These are phyloP conservation scores for Basidiobolus heterosporus DNA, from an alignment of 371 early-diverging fungal genomes.

Conservation along the genomic window DNA sequence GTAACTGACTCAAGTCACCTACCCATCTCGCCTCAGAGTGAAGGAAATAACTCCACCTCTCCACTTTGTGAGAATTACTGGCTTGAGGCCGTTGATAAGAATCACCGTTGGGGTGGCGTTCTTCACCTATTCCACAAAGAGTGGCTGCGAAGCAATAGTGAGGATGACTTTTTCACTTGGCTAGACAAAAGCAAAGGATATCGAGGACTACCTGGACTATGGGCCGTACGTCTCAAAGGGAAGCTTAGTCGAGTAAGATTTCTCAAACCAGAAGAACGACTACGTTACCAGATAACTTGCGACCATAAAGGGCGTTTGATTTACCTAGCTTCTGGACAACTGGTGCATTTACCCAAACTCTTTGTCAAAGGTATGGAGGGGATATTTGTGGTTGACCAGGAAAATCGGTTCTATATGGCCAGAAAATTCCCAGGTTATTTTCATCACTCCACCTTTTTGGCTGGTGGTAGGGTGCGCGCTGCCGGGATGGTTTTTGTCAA, in stretches of 20 bases:
- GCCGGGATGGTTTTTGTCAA: constrained; percentile 16
- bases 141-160: constrained; percentile 10
- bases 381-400: constrained; percentile 17
- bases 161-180: constrained; percentile 16
- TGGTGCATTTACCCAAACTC: constrained; percentile 9
- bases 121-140: constrained; percentile 9
- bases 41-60: no score
- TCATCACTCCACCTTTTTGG: constrained; percentile 20
- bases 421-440: constrained; percentile 17
- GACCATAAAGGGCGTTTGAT: constrained; percentile 9
- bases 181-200: constrained; percentile 13
- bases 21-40: no score
- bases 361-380: constrained; percentile 10
- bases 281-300: constrained; percentile 6
- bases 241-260: constrained; percentile 8
- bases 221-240: constrained; percentile 7
- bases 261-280: constrained; percentile 12
- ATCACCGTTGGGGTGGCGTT: constrained; percentile 10
- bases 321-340: constrained; percentile 5
- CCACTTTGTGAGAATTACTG: constrained; percentile 3
- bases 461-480: constrained; percentile 17
- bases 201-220: constrained; percentile 5
- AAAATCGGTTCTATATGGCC: constrained; percentile 12
- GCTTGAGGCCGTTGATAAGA: constrained; percentile 15
- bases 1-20: no score